Evolutionary conservation across 2,329 filamentous ascomycete genomes (phyloP).

Genomic region (Saccharata proteae): DNA sequence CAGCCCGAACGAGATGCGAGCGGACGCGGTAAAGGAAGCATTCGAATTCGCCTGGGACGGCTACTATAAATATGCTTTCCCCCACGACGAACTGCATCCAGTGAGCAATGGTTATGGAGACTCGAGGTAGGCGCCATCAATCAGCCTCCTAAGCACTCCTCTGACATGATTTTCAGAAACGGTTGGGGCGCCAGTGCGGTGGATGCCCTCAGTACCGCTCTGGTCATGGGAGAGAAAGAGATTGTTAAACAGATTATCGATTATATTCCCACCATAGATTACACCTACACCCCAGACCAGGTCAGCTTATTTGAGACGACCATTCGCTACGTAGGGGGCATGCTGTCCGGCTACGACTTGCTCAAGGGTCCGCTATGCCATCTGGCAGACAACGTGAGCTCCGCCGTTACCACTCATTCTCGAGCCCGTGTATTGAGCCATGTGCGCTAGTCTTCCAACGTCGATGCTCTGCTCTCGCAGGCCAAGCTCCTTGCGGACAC

Average conservation of each 20-base stretch:
- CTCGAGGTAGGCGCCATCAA: slow-evolving; percentile 46
- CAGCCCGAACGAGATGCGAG: slow-evolving; percentile 11
- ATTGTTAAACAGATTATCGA: slow-evolving; percentile 61
- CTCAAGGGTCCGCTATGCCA: slow-evolving; percentile 52
- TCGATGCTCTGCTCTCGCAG: slow-evolving; percentile 53
- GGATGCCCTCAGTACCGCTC: slow-evolving; percentile 67
- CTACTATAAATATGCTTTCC: slow-evolving; percentile 63
- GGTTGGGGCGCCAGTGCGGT: slow-evolving; percentile 76
- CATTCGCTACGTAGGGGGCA: slow-evolving; percentile 73
- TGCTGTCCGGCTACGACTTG: slow-evolving; percentile 66
- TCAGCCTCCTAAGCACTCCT: neutral
- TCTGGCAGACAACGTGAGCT: slow-evolving; percentile 32
- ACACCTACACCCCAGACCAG: slow-evolving; percentile 41
- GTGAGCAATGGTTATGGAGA: slow-evolving; percentile 53
- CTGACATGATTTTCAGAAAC: slow-evolving; percentile 42
- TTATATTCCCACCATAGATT: slow-evolving; percentile 60
- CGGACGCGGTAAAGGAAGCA: slow-evolving; percentile 21
- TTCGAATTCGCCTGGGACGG: slow-evolving; percentile 25
- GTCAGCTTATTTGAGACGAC: slow-evolving; percentile 84
- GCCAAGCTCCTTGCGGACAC: slow-evolving; percentile 57
- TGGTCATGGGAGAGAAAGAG: slow-evolving; percentile 59
- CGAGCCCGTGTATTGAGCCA: slow-evolving; percentile 1
- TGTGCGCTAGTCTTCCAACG: slow-evolving; percentile 20
- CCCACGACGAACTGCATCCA: slow-evolving; percentile 63
- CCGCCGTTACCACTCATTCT: neutral